Evolutionary conservation across 441 rosid species (phyloP), one percentile per base, ranked within the genome.

Genomic region (Erodium texanum): DNA sequence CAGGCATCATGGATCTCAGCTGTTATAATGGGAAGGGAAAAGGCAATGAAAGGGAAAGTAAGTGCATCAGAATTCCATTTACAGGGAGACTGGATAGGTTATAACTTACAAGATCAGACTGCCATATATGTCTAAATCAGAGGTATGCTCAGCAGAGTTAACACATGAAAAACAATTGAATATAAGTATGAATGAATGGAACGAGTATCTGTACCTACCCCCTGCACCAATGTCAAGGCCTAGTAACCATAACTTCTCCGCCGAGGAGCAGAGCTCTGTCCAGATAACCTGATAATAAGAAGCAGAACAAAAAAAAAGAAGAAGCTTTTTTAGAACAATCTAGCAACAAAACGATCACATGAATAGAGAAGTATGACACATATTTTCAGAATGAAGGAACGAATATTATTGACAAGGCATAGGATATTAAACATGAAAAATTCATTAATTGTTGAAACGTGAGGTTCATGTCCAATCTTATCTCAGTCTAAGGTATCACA

Each of bases 251-350:
- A 71, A 66, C 66, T 65, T 73, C 69, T 73, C 50, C 72, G 65
- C 18, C 68, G 68, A 34, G 75, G 67, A 58, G 24, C 62, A 73
- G 68, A 68, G 62, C 62, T 66, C 74, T 94, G 88, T 75, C 91
- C 80, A 70, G 99, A 86, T 82, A 88, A 86, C 96, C 98, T 94
- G 94, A 75, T 73, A 80, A 85, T 73, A 73, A 70, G 67, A 48
- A 80, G 83, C 66, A 87, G 79, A 71, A 76, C 22, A 63, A 62
- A 62, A 45, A 66, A 65, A 67, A 68, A 32, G 1, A 34, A 34
- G 6, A 5, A 34, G 8, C 38, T 7, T 74, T 80, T 69, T 73
- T 66, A 16, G 32, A 67, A 45, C n/a, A 45, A 45, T 20, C 14
- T 48, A 64, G 70, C 14, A 32, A 54, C 23, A 66, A 54, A 59